phyloP scores from a whole-genome alignment of 305 asterid genomes.

The Withania somnifera region DNA sequence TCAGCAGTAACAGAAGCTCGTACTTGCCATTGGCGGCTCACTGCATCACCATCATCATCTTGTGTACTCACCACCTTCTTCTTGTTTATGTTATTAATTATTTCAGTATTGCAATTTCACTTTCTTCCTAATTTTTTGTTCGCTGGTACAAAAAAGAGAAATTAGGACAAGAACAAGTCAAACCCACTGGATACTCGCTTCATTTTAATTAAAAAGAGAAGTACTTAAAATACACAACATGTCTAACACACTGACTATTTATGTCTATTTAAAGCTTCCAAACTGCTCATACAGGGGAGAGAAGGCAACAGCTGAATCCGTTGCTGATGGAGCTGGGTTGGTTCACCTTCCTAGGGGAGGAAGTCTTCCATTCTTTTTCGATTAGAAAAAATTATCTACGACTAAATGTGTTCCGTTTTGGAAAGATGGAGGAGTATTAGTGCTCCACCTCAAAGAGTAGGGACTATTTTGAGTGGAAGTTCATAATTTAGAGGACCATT shows the following conservation, averaged over 20 bases:
- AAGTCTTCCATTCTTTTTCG: not conserved
- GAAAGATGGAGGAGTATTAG: not conserved
- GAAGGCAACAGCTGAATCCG: slow-evolving; percentile 79
- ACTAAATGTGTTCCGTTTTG: not conserved
- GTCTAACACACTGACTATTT: not conserved
- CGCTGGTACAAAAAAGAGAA: not conserved
- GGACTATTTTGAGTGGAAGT: not conserved
- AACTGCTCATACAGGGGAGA: slow-evolving; percentile 51
- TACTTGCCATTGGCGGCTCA: not conserved
- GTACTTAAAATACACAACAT: not conserved
- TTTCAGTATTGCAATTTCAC: not conserved
- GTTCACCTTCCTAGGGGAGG: slow-evolving; percentile 53
- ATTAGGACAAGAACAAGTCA: not conserved
- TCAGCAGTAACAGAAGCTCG: not conserved
- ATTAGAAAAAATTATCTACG: not conserved
- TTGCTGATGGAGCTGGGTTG: slow-evolving; percentile 87
- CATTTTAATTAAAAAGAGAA: not conserved
- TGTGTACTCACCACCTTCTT: not conserved
- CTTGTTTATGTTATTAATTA: not conserved
- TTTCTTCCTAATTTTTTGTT: not conserved
- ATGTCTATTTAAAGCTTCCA: not conserved
- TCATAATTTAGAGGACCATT: not conserved
- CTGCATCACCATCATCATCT: not conserved
- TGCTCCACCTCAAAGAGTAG: not conserved
- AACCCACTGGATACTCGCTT: not conserved